Percentiles rank a stretch among this genome's conserved stretches.
Evolutionary conservation across 176 grass and related monocot genomes (phyloP).

Genomic region (Metroxylon sagu): DNA sequence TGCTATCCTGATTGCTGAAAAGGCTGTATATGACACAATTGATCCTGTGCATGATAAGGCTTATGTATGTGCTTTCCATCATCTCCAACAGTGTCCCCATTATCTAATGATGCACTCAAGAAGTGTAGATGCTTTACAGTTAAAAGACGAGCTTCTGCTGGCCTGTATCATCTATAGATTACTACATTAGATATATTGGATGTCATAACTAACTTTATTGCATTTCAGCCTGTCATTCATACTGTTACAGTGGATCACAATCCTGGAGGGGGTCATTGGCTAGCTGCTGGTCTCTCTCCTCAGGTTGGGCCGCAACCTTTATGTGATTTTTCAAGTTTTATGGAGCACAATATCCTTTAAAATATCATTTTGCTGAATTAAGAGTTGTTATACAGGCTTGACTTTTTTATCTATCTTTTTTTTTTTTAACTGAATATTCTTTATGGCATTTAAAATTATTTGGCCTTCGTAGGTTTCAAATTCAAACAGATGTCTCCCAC

Average conservation of each 20-base stretch:
- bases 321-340: too few species aligned
- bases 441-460: conserved; percentile 11
- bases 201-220: conserved; percentile 22
- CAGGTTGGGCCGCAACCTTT: conserved; percentile 39
- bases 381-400: not conserved
- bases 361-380: not conserved
- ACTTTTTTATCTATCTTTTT: not conserved
- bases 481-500: conserved; percentile 41
- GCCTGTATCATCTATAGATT: too few species aligned
- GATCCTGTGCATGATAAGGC: too few species aligned
- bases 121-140: too few species aligned
- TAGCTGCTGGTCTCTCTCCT: conserved; percentile 91
- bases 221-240: conserved; percentile 66
- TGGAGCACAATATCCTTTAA: too few species aligned
- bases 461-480: conserved; percentile 59
- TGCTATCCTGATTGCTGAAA: too few species aligned
- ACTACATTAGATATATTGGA: too few species aligned
- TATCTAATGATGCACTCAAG: too few species aligned
- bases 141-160: too few species aligned
- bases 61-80: too few species aligned
- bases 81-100: too few species aligned
- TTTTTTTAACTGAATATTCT: conserved; percentile 4
- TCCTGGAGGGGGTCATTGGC: conserved; percentile 87
- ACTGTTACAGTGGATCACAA: conserved; percentile 86
- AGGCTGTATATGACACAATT: too few species aligned